Percentiles rank a stretch among this genome's conserved stretches.
These are phyloP conservation scores for Volvox reticuliferus DNA, from an alignment of 139 green algal species.

Conservation along the genomic window DNA sequence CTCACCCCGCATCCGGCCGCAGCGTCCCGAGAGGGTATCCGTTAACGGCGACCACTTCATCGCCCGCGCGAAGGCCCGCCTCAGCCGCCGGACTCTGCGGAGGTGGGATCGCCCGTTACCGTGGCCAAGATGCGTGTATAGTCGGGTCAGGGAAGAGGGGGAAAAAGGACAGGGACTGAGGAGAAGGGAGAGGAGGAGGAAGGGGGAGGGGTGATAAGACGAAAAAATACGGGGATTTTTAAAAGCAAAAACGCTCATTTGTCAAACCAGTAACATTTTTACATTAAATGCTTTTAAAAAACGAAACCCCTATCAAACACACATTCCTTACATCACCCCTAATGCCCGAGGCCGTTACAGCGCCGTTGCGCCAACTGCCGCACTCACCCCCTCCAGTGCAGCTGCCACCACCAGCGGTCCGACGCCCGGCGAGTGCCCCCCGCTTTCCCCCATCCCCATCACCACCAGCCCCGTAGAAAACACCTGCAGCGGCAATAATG, in stretches of 20 bases:
- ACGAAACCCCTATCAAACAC: no score
- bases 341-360: no score
- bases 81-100: slow-evolving; percentile 73
- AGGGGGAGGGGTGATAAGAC: background rate
- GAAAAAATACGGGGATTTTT: background rate
- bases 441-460: background rate
- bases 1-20: no score
- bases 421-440: no score
- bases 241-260: no score
- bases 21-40: no score
- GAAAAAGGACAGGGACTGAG: background rate
- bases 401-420: slow-evolving; percentile 76
- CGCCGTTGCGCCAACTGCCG: background rate
- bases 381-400: slow-evolving; percentile 72
- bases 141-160: background rate
- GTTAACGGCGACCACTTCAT: slow-evolving; percentile 47
- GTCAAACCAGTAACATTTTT: no score
- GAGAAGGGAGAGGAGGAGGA: background rate
- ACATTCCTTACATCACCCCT: no score
- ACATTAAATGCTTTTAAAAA: no score
- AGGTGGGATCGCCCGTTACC: no score
- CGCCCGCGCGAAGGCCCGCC: slow-evolving; percentile 73
- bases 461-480: slow-evolving; percentile 3
- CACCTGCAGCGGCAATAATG: no score
- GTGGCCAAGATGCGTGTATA: background rate